These are phyloP conservation scores for Tranzscheliella williamsii DNA, from an alignment of 1,284 basidiomycete species.

Conservation along the genomic window DNA sequence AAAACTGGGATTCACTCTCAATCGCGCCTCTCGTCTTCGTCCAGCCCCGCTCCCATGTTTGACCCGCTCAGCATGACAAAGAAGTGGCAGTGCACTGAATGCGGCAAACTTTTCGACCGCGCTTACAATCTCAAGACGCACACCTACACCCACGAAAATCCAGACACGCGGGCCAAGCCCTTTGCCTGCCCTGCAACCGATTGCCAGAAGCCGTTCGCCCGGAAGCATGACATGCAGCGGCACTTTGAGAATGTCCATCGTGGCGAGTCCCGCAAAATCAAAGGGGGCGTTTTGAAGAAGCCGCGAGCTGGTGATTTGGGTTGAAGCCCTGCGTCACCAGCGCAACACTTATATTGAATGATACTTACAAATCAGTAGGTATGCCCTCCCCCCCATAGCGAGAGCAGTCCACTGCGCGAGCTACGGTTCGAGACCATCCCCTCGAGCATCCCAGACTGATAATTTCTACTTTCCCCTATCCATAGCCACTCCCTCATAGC, in stretches of 20 bases:
- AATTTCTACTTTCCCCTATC: no score
- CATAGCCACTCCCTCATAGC: no score
- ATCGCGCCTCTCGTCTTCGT: neutral
- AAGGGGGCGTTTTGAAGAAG: slow-evolving; percentile 13
- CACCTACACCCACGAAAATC: slow-evolving; percentile 38
- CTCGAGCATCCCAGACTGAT: no score
- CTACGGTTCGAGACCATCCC: no score
- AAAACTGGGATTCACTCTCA: slow-evolving; percentile 1
- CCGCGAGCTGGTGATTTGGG: slow-evolving; percentile 27
- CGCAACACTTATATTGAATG: slow-evolving; percentile 31
- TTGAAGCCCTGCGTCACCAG: slow-evolving; percentile 7
- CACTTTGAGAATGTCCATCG: slow-evolving; percentile 48
- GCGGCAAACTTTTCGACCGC: slow-evolving; percentile 49
- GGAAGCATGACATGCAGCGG: slow-evolving; percentile 52
- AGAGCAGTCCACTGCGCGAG: no score
- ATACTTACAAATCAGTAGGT: slow-evolving; percentile 35
- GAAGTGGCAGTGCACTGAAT: slow-evolving; percentile 45
- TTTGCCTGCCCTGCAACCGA: slow-evolving; percentile 38
- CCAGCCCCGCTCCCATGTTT: slow-evolving; percentile 19
- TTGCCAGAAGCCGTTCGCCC: slow-evolving; percentile 47
- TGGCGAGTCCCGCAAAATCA: slow-evolving; percentile 23
- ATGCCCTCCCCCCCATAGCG: neutral
- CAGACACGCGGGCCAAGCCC: slow-evolving; percentile 38
- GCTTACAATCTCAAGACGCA: slow-evolving; percentile 55
- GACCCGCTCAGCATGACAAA: slow-evolving; percentile 29